These are phyloP conservation scores for Epichloe brachyelytri DNA, from an alignment of 2,329 filamentous ascomycete species.

Conservation along the genomic window DNA sequence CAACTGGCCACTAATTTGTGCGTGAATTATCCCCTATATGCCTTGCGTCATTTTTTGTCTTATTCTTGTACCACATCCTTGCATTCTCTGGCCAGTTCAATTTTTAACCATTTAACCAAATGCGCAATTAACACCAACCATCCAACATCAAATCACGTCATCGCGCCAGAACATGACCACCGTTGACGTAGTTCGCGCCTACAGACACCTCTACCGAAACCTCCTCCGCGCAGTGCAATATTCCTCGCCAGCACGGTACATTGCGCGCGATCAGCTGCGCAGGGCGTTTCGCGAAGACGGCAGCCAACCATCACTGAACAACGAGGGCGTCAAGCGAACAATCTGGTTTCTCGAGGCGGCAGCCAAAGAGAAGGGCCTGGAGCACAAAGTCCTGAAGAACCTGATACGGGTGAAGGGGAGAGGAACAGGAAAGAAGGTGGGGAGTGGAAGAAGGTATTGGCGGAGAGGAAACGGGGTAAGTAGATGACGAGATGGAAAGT, in stretches of 20 bases:
- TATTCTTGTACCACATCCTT: no score
- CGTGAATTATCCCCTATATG: no score
- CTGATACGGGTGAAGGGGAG: slow-evolving; percentile 30
- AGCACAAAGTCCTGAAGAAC: slow-evolving; percentile 62
- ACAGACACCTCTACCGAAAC: slow-evolving; percentile 55
- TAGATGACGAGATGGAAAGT: neutral
- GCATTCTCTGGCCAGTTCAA: no score
- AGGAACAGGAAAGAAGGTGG: slow-evolving; percentile 5
- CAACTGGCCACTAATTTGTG: no score
- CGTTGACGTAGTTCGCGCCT: slow-evolving; percentile 46
- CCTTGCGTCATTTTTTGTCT: no score
- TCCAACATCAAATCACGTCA: neutral
- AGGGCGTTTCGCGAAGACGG: slow-evolving; percentile 38
- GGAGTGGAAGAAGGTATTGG: slow-evolving; percentile 11
- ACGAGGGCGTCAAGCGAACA: slow-evolving; percentile 46
- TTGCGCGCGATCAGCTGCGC: slow-evolving; percentile 46
- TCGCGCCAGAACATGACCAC: slow-evolving; percentile 9
- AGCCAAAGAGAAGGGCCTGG: slow-evolving; percentile 47
- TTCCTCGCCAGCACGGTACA: slow-evolving; percentile 53
- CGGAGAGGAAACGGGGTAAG: slow-evolving; percentile 15
- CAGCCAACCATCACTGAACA: slow-evolving; percentile 26
- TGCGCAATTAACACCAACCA: no score
- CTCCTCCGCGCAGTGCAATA: slow-evolving; percentile 60
- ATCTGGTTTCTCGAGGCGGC: slow-evolving; percentile 58
- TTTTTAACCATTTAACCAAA: no score